Evolutionary conservation across 2,329 filamentous ascomycete species (phyloP), one percentile per base, ranked within the genome.

Genomic region (Sporothrix inflata): DNA sequence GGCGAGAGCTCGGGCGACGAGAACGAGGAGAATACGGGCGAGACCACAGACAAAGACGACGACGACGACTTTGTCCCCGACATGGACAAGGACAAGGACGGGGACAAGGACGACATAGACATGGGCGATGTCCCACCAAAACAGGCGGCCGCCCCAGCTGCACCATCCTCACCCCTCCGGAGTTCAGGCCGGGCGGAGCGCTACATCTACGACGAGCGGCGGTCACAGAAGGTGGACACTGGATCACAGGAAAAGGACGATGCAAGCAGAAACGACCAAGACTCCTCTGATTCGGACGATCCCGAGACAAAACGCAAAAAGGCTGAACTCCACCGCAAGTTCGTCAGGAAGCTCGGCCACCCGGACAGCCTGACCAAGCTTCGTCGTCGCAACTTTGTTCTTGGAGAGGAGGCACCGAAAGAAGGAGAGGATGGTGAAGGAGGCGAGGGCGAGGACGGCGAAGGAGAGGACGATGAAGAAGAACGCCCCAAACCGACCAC

Each of bases 331-430:
- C 96, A 98, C 79, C 85, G 88, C 74, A 92, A 90, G 77, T 99
- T 98, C 78, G 91, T 98, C 42, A 93, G 92, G 84, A 97, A 95
- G 80, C 88, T 99, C 2, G 94, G 95, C 0, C 89, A 92, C 57
- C 91, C 94, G 0, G 94, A 97, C 78, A 95, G 93, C 78, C 85
- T 97, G 75, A 85, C 88, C 34, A 87, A 89, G 74, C 87, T 92
- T 70, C 89, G 89, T 77, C 85, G 90, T 73, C 85, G 87, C 16
- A 88, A 89, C 76, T 84, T 85, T 74, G 80, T 85, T 65, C 82
- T 85, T 30, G 83, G 84, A 11, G 86, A 88, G 11, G 14, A 4
- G 3, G 8, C 7, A 14, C 9, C 45, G 89, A 1, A 84, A 85
- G 69, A 83, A 79, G 14, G 49, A 75, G 4, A 83, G 83, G n/a